Percentiles rank a stretch among this genome's conserved stretches.
phyloP scores from a whole-genome alignment of 805 yeast genomes.

The Diddensiella santjacobensis region DNA sequence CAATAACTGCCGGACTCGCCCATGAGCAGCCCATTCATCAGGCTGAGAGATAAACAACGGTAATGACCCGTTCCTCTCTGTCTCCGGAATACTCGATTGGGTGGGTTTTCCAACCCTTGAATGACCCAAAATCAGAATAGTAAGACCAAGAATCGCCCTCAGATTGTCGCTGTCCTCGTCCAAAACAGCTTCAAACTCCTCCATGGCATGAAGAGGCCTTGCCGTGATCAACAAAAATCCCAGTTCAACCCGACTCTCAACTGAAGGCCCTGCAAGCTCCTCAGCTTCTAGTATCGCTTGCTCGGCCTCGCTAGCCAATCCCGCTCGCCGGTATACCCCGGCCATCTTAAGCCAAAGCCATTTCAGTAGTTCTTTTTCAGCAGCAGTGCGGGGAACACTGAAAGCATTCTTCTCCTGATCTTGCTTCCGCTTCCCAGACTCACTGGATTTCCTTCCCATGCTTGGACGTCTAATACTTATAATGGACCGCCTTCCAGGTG shows the following conservation, averaged over 20 bases:
- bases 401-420: neutral
- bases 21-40: conserved; percentile 59
- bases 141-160: conserved; percentile 45
- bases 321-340: conserved; percentile 55
- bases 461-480: neutral
- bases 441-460: neutral
- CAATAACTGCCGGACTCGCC: conserved; percentile 38
- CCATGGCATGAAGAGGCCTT: conserved; percentile 48
- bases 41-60: conserved; percentile 47
- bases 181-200: conserved; percentile 61
- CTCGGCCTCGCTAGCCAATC: conserved; percentile 56
- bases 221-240: conserved; percentile 43
- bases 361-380: conserved; percentile 41
- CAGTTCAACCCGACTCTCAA: conserved; percentile 47
- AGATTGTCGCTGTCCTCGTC: conserved; percentile 48
- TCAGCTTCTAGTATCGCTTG: conserved; percentile 73
- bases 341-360: conserved; percentile 73
- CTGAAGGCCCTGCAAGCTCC: conserved; percentile 42
- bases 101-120: conserved; percentile 7
- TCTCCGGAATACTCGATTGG: neutral
- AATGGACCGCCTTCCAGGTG: neutral
- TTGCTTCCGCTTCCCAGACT: neutral
- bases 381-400: neutral
- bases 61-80: neutral
- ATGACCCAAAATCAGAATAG: conserved; percentile 17